Evolutionary conservation across 768 basidiomycete species (phyloP).

Genomic region (Suillus fuscotomentosus): DNA sequence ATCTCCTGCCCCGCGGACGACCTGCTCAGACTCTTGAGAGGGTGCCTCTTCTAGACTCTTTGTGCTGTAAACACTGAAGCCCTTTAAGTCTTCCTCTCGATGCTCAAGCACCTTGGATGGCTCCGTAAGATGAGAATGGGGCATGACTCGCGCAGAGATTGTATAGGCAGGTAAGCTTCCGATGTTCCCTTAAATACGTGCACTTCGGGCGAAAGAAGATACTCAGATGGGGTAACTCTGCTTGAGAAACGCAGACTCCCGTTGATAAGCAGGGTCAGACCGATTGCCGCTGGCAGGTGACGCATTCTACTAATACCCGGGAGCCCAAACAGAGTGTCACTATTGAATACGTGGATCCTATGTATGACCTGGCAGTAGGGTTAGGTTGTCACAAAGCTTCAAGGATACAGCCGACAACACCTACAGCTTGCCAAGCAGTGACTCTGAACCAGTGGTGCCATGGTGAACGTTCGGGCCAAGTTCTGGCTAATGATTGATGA

Average conservation of each 20-base stretch:
- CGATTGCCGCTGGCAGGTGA: not conserved
- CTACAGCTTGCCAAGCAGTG: no score
- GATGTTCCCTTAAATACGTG: not conserved
- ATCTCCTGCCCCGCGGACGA: constrained; percentile 10
- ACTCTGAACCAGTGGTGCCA: no score
- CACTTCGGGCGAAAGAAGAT: not conserved
- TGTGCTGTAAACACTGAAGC: not conserved
- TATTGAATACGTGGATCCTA: not conserved
- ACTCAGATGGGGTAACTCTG: not conserved
- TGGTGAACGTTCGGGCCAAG: no score
- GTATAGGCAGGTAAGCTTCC: not conserved
- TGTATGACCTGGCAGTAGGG: not conserved
- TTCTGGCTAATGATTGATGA: no score
- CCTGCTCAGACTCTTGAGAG: constrained; percentile 2
- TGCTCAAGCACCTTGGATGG: not conserved
- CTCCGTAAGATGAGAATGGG: not conserved
- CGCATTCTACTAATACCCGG: not conserved
- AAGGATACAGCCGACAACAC: no score
- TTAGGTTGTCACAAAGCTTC: not conserved
- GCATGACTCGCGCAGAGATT: not conserved
- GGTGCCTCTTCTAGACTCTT: constrained; percentile 1
- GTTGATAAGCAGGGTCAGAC: not conserved
- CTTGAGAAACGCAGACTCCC: not conserved
- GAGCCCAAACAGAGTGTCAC: no score
- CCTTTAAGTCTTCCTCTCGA: constrained; percentile 3